These are phyloP conservation scores for Bryoerythrophyllum caledonicum DNA, from an alignment of 225 moss, liverwort and hornwort genomes.

Conservation along the genomic window DNA sequence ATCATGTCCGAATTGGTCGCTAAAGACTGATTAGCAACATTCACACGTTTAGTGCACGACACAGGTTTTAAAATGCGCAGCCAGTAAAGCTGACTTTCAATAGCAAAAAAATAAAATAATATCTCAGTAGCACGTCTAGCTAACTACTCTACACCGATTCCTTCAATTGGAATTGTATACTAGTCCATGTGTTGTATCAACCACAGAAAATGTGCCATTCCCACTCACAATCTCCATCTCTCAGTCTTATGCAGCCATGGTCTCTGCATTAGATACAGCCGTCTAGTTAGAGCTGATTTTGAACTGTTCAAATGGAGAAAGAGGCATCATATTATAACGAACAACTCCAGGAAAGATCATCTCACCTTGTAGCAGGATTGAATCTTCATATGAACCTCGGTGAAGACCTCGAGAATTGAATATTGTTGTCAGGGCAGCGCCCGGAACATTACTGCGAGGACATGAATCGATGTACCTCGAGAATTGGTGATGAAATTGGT, in stretches of 20 bases:
- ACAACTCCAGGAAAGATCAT: background rate
- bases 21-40: too few relatives aligned
- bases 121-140: slow-evolving; percentile 19
- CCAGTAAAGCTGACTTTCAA: background rate
- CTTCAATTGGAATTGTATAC: slow-evolving; percentile 21
- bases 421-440: background rate
- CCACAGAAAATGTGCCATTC: background rate
- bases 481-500: background rate
- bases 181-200: background rate
- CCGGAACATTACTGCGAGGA: background rate
- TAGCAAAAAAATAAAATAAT: background rate
- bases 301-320: too few relatives aligned
- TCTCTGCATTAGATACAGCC: background rate
- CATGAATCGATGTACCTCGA: background rate
- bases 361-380: slow-evolving; percentile 1
- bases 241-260: background rate
- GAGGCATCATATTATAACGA: too few relatives aligned
- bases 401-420: background rate
- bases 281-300: too few relatives aligned
- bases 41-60: too few relatives aligned
- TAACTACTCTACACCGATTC: slow-evolving; percentile 33
- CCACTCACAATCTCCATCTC: background rate
- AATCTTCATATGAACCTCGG: background rate
- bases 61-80: too few relatives aligned
- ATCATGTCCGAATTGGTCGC: background rate